Evolutionary conservation across 805 yeast genomes (phyloP).

Genomic region (Candida boidinii): DNA sequence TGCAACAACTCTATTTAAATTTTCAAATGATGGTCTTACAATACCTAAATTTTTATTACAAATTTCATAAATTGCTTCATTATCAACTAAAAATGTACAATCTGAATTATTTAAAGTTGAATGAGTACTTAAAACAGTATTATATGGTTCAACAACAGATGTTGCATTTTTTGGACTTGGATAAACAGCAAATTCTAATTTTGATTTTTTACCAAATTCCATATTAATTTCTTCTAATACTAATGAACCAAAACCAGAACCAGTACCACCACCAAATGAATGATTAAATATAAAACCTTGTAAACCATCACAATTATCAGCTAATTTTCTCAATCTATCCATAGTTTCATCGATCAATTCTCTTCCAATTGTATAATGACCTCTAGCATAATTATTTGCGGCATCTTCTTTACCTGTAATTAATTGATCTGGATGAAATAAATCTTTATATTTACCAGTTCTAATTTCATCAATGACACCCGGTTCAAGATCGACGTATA

Average conservation of each 20-base stretch:
- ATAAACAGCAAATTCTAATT: constrained; percentile 95
- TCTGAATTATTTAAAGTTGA: constrained; percentile 97
- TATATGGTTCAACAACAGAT: constrained; percentile 96
- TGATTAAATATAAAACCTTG: constrained; percentile 97
- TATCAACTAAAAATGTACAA: constrained; percentile 98
- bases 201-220: constrained; percentile 94
- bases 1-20: constrained; percentile 87
- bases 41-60: constrained; percentile 93
- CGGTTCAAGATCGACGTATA: constrained; percentile 96
- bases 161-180: constrained; percentile 98
- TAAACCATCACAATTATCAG: constrained; percentile 95
- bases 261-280: constrained; percentile 99
- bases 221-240: constrained; percentile 84
- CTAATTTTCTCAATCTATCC: constrained; percentile 92
- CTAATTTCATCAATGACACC: constrained; percentile 96
- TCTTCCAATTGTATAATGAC: constrained; percentile 97
- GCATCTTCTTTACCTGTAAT: constrained; percentile 98
- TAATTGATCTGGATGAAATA: constrained; percentile 96
- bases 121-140: constrained; percentile 94
- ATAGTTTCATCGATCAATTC: constrained; percentile 88
- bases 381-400: constrained; percentile 97
- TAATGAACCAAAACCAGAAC: constrained; percentile 94
- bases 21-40: constrained; percentile 79
- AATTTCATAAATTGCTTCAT: constrained; percentile 98
- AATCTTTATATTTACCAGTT: constrained; percentile 82